These are phyloP conservation scores for Trapa incisa DNA, from an alignment of 345 rosid species.

Conservation along the genomic window DNA sequence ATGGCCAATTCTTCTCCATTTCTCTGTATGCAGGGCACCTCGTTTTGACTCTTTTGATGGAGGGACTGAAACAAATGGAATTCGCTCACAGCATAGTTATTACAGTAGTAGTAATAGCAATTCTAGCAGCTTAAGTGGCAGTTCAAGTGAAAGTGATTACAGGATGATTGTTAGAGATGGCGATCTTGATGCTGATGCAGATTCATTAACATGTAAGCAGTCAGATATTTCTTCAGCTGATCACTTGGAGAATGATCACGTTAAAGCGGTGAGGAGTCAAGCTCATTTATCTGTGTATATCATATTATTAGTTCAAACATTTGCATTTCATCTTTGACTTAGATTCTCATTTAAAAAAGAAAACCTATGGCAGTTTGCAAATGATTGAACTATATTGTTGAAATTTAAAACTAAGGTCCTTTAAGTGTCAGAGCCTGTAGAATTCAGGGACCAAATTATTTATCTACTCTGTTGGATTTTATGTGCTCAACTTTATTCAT, in stretches of 20 bases:
- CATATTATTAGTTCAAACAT: not conserved
- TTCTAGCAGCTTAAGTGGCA: constrained; percentile 82
- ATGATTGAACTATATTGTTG: no score
- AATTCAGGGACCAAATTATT: no score
- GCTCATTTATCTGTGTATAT: constrained; percentile 5
- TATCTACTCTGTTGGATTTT: not conserved
- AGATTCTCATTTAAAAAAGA: no score
- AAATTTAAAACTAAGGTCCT: no score
- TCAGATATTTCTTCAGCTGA: constrained; percentile 73
- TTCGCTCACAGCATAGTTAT: constrained; percentile 43
- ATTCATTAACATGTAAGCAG: constrained; percentile 84
- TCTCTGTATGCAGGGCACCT: constrained; percentile 45
- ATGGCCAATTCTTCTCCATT: not conserved
- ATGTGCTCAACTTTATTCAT: not conserved
- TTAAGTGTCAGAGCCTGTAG: no score
- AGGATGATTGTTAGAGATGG: constrained; percentile 53
- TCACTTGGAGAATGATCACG: constrained; percentile 53
- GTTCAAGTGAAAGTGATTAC: constrained; percentile 81
- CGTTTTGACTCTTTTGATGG: constrained; percentile 51
- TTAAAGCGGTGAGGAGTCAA: constrained; percentile 45
- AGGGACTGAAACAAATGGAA: constrained; percentile 50
- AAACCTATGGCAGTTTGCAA: no score
- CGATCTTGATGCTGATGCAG: constrained; percentile 98
- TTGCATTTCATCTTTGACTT: no score
- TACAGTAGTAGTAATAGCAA: constrained; percentile 94